Percentiles rank a stretch among this genome's conserved stretches.
Conservation (phyloP, 352 stramenopile species). For the Pythium aquatile region DNA sequence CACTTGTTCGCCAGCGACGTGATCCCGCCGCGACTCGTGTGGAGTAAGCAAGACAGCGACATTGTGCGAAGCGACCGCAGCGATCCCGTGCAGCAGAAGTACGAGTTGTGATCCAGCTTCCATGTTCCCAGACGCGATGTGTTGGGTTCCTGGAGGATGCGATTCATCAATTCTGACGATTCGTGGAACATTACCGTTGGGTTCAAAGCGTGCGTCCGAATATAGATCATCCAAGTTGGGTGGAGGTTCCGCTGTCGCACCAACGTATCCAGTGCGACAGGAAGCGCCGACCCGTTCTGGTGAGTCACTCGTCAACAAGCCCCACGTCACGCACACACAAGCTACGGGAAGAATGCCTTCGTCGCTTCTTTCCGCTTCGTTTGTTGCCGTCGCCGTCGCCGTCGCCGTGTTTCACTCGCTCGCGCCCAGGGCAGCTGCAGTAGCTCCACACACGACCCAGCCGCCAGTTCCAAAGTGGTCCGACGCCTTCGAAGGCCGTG, state of each 20-base stretch:
- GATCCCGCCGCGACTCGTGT: conserved; percentile 65
- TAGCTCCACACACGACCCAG: background rate
- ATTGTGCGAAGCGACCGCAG: conserved; percentile 42
- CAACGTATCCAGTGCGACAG: background rate
- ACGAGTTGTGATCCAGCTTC: conserved; percentile 32
- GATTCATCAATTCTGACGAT: background rate
- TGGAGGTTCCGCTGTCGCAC: background rate
- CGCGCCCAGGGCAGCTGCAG: background rate
- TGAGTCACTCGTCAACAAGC: no score
- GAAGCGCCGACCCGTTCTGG: background rate
- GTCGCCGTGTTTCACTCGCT: background rate
- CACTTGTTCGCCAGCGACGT: conserved; percentile 67
- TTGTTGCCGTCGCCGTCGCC: background rate
- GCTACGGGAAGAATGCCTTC: background rate
- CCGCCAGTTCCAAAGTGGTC: background rate
- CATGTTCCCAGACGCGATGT: background rate
- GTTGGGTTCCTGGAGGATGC: background rate
- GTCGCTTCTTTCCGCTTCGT: background rate
- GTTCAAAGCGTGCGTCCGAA: no score
- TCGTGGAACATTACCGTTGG: background rate
- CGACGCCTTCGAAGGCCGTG: background rate
- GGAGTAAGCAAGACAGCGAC: conserved; percentile 65
- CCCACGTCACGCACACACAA: background rate
- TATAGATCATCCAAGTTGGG: no score
- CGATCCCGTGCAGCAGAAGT: conserved; percentile 69